Percentiles rank a stretch among this genome's conserved stretches.
Conservation (phyloP, 345 rosid genomes). For the Chamaenerion angustifolium region DNA sequence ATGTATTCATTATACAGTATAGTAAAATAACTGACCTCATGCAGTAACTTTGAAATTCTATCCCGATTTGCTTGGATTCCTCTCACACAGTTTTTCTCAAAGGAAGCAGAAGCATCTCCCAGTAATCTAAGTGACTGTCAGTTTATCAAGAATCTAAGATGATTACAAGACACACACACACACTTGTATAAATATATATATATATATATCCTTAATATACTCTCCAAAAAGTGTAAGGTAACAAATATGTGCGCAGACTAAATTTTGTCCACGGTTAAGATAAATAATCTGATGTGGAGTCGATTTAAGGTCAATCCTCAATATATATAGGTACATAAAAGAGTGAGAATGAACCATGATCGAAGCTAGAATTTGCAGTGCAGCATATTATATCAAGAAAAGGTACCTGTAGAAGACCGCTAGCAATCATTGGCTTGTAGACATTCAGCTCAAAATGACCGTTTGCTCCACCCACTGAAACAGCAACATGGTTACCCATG, state of each 20-base stretch:
- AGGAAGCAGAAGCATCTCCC: constrained; percentile 92
- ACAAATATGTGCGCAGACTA: too few species aligned
- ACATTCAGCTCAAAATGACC: constrained; percentile 95
- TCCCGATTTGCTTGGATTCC: constrained; percentile 87
- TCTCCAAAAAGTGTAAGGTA: too few species aligned
- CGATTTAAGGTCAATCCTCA: too few species aligned
- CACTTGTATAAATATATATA: too few species aligned
- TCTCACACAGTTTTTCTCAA: constrained; percentile 79
- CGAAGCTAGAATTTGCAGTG: not conserved
- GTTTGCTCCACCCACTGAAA: constrained; percentile 88
- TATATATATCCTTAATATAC: too few species aligned
- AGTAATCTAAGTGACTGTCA: constrained; percentile 64
- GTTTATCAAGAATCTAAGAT: constrained; percentile 2
- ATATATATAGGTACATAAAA: too few species aligned
- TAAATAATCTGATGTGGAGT: too few species aligned
- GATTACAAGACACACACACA: not conserved
- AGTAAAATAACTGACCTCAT: constrained; percentile 43
- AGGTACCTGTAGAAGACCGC: constrained; percentile 70
- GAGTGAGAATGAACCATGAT: not conserved
- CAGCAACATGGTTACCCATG: constrained; percentile 87
- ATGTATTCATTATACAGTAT: too few species aligned
- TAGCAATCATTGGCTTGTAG: constrained; percentile 94
- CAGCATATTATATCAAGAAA: not conserved
- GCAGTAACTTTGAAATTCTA: constrained; percentile 76
- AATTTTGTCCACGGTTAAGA: too few species aligned